Base-by-base conservation (phyloP, 257 asterid species). In the Solanum clarkiae region DNA sequence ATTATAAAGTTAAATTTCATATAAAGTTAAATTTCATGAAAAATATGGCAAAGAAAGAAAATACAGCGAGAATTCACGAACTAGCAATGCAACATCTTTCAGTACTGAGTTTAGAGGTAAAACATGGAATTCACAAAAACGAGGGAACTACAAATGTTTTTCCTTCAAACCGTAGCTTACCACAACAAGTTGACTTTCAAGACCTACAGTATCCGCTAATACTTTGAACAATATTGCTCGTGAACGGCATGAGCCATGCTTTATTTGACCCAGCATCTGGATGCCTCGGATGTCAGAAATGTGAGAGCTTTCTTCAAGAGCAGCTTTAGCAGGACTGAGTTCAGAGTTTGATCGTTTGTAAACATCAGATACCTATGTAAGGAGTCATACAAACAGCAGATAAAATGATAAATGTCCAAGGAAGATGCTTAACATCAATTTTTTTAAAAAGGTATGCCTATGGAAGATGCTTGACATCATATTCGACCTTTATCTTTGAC, bases 181-280 rank as follows among this genome's bases (percentile, higher is more conserved):
- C 98, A 93, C 98, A 89, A 97, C 91, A 72, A 97, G 94, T 87
- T 93, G 90, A 86, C 97, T 91, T 89, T 97, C 97, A 84, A 97
- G 97, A 88, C 98, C 98, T 84, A 97, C 98, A 80, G 98, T 89
- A 91, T 97, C 99, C 1, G 99, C 99, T 86, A 97, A 98, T 91
- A 94, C 98, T 90, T 97, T 97, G 86, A 97, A 97, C 53, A 97
- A 84, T 85, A 97, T 95, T 85, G 99, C 98, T 82, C 99, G 93
- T 75, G 98, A 94, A 80, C 98, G 93, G 92, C 98, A 97, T 51
- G 99, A 90, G 84, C 98, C 98, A 36, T 95, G 97, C 87, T 92
- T 94, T 87, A 97, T 94, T 87, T 97, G 99, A 82, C 98, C 98
- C 85, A 97, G 87, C 94, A 97, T 86, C 89, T 93, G 99, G 84